phyloP scores from a whole-genome alignment of 257 asterid species.

The Fraxinus anomala region DNA sequence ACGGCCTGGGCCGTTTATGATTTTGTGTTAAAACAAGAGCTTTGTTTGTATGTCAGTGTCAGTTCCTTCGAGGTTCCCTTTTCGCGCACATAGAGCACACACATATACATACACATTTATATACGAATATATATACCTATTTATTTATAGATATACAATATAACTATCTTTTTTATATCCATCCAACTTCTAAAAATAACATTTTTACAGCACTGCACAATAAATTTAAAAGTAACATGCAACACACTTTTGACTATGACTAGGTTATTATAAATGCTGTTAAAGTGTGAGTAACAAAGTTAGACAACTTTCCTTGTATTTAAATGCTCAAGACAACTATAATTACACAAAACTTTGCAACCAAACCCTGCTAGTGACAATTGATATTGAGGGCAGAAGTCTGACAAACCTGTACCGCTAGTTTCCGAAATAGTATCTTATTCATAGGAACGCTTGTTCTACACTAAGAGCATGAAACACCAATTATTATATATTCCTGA shows the following conservation, averaged over 20 bases:
- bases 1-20: too few relatives aligned
- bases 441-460: constrained; percentile 1
- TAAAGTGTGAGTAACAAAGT: neutral
- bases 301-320: neutral
- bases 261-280: neutral
- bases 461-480: neutral
- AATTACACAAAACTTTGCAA: neutral
- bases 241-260: neutral
- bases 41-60: too few relatives aligned
- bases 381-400: neutral
- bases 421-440: neutral
- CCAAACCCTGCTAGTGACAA: neutral
- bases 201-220: neutral
- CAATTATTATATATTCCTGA: constrained; percentile 11
- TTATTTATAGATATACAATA: too few relatives aligned
- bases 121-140: too few relatives aligned
- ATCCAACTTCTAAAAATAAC: neutral
- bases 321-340: neutral
- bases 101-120: neutral
- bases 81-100: too few relatives aligned
- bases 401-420: neutral
- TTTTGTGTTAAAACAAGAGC: too few relatives aligned
- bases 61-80: too few relatives aligned
- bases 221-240: too few relatives aligned
- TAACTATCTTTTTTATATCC: neutral